These are phyloP conservation scores for Populus nigra DNA, from an alignment of 345 rosid species.

Conservation along the genomic window DNA sequence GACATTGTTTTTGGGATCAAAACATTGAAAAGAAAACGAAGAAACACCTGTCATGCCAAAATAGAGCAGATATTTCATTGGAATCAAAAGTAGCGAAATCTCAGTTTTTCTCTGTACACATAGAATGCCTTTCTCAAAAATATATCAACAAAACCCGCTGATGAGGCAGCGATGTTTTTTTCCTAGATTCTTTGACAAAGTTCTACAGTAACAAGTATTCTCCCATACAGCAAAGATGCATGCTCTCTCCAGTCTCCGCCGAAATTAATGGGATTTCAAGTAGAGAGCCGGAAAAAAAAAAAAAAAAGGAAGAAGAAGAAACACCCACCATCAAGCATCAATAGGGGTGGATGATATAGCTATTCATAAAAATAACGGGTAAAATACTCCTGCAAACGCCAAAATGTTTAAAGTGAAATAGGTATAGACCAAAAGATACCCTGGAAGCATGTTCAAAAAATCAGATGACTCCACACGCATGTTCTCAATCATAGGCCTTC, in stretches of 20 bases:
- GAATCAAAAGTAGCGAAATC: neutral
- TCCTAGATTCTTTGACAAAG: neutral
- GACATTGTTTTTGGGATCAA: too few species aligned
- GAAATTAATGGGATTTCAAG: neutral
- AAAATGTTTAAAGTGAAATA: neutral
- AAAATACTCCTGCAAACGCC: neutral
- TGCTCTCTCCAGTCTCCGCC: neutral
- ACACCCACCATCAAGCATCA: neutral
- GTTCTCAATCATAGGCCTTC: conserved; percentile 57
- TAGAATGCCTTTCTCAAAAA: neutral
- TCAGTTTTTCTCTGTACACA: neutral
- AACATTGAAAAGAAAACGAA: neutral
- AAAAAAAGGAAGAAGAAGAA: neutral
- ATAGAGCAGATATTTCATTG: neutral
- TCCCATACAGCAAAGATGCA: neutral
- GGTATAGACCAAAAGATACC: neutral
- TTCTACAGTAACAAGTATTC: neutral
- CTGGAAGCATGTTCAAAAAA: neutral
- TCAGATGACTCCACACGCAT: neutral
- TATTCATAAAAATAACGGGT: neutral
- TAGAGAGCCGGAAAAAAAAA: too few species aligned
- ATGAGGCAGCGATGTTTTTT: neutral
- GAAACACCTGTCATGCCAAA: neutral
- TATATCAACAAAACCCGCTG: neutral
- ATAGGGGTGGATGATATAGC: neutral